Evolutionary conservation across 2,329 filamentous ascomycete genomes (phyloP), one percentile per base, ranked within the genome.

Genomic region (Fusarium neocosmosporiellum): DNA sequence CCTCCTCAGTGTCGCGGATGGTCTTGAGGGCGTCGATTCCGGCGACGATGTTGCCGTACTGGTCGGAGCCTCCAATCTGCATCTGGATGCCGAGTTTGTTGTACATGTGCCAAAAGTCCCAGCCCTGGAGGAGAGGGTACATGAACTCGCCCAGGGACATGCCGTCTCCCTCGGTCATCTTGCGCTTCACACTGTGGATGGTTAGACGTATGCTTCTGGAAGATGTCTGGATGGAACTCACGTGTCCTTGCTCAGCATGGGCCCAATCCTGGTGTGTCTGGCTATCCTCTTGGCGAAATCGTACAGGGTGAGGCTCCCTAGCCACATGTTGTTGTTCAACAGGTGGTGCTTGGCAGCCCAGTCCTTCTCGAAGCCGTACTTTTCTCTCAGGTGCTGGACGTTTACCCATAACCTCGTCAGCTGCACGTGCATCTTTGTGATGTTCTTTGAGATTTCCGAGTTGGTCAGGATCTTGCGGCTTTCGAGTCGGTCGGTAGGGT

Each of bases 81-180:
- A 98, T 89, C 79, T 95, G 92, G 11, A 95, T 87, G 55, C 88
- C 88, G 27, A 87, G 86, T 54, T 89, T 87, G 69, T 77, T 81
- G 82, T 93, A 97, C 84, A 98, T 88, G 75, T 93, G 88, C 94
- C 94, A 98, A 90, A 95, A 99, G 81, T 99, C 96, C 93, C 95
- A 98, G 24, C 93, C 95, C 81, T 99, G 96, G 77, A 98, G 90
- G 18, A 99, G 84, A 1, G 97, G 96, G 79, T 99, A 99, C 46
- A 91, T 89, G 81, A 99, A 98, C 80, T 99, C 96, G 37, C 94
- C 92, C 77, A 97, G 93, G 0, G 95, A 97, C 92, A 99, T 96
- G 76, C 96, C 97, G 72, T 96, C 93, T 39, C 94, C 94, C 61
- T 91, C 91, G n/a, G 89, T 88, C 86, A 98, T 88, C 78, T 95